A percentile compares a stretch with the other conserved stretches of the same genome.
Evolutionary conservation across 768 basidiomycete species (phyloP).

Genomic region (Mycena albidolilacea): DNA sequence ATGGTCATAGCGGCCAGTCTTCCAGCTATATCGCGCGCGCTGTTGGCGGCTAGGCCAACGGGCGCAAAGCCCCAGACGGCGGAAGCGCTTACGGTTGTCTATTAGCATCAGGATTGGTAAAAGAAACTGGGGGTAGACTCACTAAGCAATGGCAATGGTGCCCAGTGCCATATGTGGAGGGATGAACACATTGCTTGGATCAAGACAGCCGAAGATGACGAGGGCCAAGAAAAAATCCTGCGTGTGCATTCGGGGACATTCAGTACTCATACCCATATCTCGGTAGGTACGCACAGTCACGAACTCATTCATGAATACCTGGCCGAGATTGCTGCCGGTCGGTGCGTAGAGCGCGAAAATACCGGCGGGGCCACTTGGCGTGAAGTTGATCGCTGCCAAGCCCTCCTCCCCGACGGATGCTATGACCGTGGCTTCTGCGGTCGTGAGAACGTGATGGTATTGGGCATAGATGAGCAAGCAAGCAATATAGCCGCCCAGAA

Average conservation of each 20-base stretch:
- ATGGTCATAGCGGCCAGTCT: conserved; percentile 72
- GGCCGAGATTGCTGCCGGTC: conserved; percentile 62
- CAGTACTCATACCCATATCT: not conserved
- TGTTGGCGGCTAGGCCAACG: conserved; percentile 70
- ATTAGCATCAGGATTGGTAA: not conserved
- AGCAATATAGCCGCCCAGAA: conserved; percentile 76
- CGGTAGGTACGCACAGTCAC: conserved; percentile 57
- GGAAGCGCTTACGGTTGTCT: conserved; percentile 55
- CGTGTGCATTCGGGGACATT: not conserved
- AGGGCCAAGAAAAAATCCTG: conserved; percentile 66
- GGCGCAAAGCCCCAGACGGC: conserved; percentile 75
- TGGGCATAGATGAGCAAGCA: conserved; percentile 73
- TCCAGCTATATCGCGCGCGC: conserved; percentile 78
- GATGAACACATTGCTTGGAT: conserved; percentile 72
- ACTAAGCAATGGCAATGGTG: conserved; percentile 74
- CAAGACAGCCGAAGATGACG: conserved; percentile 65
- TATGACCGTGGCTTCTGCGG: conserved; percentile 50
- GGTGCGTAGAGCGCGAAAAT: conserved; percentile 66
- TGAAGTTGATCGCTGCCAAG: conserved; percentile 49
- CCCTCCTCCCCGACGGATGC: conserved; percentile 36
- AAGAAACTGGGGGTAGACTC: conserved; percentile 41
- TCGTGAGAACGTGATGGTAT: conserved; percentile 64
- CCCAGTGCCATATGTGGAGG: conserved; percentile 69
- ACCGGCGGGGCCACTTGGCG: conserved; percentile 62
- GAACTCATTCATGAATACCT: conserved; percentile 70